Conservation (phyloP, 345 rosid species). For the Carallia brachiata region DNA sequence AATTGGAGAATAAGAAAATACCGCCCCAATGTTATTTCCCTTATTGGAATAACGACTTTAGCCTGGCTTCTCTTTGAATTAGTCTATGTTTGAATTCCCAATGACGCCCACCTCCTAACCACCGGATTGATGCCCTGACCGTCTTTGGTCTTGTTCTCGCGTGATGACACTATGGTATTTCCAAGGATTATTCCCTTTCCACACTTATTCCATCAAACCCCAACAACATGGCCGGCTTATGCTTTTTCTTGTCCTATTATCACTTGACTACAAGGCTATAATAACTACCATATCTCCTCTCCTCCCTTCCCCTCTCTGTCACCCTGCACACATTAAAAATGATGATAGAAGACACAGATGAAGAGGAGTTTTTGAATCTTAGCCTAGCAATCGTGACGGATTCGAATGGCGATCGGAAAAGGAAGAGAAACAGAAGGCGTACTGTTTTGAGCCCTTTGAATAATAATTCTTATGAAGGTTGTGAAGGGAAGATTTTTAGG, state of each 20-base stretch:
- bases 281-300: background rate
- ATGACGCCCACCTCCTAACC: too few species aligned
- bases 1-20: conserved; percentile 11
- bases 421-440: conserved; percentile 37
- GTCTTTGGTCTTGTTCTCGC: conserved; percentile 26
- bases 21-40: background rate
- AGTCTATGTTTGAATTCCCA: too few species aligned
- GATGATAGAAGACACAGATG: conserved; percentile 33
- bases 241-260: background rate
- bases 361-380: conserved; percentile 44
- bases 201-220: conserved; percentile 30
- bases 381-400: conserved; percentile 47
- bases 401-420: conserved; percentile 3
- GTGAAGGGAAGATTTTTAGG: conserved; percentile 46
- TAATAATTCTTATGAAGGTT: conserved; percentile 18
- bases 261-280: background rate
- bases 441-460: conserved; percentile 1
- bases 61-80: too few species aligned
- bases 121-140: too few species aligned
- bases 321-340: too few species aligned
- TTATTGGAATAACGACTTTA: background rate
- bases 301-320: background rate
- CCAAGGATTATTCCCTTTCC: conserved; percentile 28
- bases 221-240: conserved; percentile 1
- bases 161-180: conserved; percentile 36